A percentile compares a stretch with the other conserved stretches of the same genome.
phyloP scores from a whole-genome alignment of 257 asterid species.

The Leonotis leonurus region DNA sequence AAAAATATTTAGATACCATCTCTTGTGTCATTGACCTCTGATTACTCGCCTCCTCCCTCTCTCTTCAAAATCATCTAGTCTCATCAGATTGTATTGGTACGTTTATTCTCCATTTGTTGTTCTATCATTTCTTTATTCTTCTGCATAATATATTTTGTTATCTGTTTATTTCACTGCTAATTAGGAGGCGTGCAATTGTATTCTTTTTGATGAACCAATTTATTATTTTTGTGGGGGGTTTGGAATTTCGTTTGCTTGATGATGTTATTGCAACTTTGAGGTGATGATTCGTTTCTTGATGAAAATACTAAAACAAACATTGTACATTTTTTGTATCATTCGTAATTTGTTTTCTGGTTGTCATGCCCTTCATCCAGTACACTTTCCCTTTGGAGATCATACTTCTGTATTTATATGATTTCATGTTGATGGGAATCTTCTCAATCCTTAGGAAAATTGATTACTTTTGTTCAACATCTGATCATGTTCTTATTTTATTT shows the following conservation, averaged over 20 bases:
- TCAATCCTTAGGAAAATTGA: neutral
- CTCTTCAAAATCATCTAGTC: slow-evolving; percentile 26
- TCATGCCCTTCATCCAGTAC: neutral
- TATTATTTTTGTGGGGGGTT: slow-evolving; percentile 4
- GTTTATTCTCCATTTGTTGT: neutral
- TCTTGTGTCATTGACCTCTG: slow-evolving; percentile 28
- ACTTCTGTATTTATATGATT: neutral
- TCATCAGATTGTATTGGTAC: slow-evolving; percentile 22
- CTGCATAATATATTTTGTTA: neutral
- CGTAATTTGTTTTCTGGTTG: neutral
- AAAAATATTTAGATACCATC: slow-evolving; percentile 6
- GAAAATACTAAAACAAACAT: neutral
- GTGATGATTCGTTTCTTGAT: slow-evolving; percentile 22
- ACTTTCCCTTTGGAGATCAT: slow-evolving; percentile 1
- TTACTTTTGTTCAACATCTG: neutral
- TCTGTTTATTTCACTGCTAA: neutral
- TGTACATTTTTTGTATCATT: neutral
- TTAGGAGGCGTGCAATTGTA: slow-evolving; percentile 4
- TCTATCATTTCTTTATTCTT: neutral
- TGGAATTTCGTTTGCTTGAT: neutral
- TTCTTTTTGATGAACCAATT: slow-evolving; percentile 5
- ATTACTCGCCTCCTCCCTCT: slow-evolving; percentile 24
- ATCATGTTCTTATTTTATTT: slow-evolving; percentile 13
- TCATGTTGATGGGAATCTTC: neutral
- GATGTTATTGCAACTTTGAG: slow-evolving; percentile 15